Conservation (phyloP, 352 stramenopile genomes). For the Globisporangium acanthophoron region DNA sequence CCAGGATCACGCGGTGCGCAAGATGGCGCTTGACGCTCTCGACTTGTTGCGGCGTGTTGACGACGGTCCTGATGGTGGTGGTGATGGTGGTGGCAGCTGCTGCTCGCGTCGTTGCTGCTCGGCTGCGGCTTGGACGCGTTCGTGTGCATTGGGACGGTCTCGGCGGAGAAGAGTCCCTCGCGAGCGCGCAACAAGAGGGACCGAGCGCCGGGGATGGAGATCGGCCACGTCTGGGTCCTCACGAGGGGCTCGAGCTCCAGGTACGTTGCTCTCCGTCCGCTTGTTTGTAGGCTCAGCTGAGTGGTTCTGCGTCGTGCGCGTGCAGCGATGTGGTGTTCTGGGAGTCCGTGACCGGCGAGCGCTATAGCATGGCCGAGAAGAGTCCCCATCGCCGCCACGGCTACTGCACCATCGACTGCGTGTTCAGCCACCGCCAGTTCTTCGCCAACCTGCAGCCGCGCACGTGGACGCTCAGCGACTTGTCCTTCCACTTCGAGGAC, state of each 20-base stretch:
- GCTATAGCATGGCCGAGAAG: conserved; percentile 23
- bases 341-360: conserved; percentile 69
- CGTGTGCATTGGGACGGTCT: conserved; percentile 82
- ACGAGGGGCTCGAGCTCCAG: conserved; percentile 28
- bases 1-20: conserved; percentile 74
- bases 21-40: neutral
- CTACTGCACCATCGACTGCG: conserved; percentile 76
- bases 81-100: conserved; percentile 27
- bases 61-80: neutral
- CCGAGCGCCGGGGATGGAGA: conserved; percentile 14
- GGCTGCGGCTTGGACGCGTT: conserved; percentile 87
- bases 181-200: conserved; percentile 11
- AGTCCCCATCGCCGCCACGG: conserved; percentile 17
- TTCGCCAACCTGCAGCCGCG: conserved; percentile 74
- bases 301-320: neutral
- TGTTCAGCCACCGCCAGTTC: conserved; percentile 73
- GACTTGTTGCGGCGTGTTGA: neutral
- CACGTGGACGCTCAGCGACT: conserved; percentile 32
- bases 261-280: neutral
- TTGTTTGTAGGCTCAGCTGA: too few species aligned
- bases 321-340: conserved; percentile 47
- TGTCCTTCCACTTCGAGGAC: conserved; percentile 57
- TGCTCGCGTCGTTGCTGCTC: conserved; percentile 84
- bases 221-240: conserved; percentile 78
- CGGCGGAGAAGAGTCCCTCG: conserved; percentile 19